Conservation (phyloP, 148 eudicot genomes). For the Heliosperma pusillum region DNA sequence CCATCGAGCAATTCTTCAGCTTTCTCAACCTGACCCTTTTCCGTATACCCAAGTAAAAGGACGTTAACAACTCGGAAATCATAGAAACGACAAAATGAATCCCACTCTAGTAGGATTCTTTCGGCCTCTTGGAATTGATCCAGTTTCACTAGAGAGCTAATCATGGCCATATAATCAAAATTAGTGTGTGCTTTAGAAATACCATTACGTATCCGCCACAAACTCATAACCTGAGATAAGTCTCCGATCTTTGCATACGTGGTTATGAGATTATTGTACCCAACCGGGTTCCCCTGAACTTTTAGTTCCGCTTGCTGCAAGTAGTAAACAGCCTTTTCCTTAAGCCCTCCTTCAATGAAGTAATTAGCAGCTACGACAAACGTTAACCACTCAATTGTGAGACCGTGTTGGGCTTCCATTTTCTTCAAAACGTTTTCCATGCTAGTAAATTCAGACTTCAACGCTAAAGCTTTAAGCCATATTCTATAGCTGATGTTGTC, state of each 20-base stretch:
- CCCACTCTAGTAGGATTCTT: slow-evolving; percentile 49
- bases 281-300: slow-evolving; percentile 24
- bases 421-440: slow-evolving; percentile 44
- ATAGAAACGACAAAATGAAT: slow-evolving; percentile 31
- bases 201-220: slow-evolving; percentile 38
- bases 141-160: slow-evolving; percentile 47
- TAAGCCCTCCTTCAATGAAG: slow-evolving; percentile 34
- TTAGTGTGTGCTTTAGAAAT: slow-evolving; percentile 33
- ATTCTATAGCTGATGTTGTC: slow-evolving; percentile 45
- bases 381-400: slow-evolving; percentile 41
- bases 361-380: slow-evolving; percentile 33
- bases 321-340: slow-evolving; percentile 37
- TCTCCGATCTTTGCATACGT: slow-evolving; percentile 43
- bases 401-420: slow-evolving; percentile 32
- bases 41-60: slow-evolving; percentile 44
- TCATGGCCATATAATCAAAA: slow-evolving; percentile 40
- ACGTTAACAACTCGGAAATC: slow-evolving; percentile 56
- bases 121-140: slow-evolving; percentile 43
- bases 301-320: slow-evolving; percentile 43
- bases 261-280: slow-evolving; percentile 43
- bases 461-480: slow-evolving; percentile 40
- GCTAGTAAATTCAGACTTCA: slow-evolving; percentile 31
- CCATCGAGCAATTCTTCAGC: slow-evolving; percentile 41
- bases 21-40: slow-evolving; percentile 34
- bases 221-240: slow-evolving; percentile 34